A percentile compares a stretch with the other conserved stretches of the same genome.
These are phyloP conservation scores for Thalia dealbata DNA, from an alignment of 176 grass and related monocot species.

Conservation along the genomic window DNA sequence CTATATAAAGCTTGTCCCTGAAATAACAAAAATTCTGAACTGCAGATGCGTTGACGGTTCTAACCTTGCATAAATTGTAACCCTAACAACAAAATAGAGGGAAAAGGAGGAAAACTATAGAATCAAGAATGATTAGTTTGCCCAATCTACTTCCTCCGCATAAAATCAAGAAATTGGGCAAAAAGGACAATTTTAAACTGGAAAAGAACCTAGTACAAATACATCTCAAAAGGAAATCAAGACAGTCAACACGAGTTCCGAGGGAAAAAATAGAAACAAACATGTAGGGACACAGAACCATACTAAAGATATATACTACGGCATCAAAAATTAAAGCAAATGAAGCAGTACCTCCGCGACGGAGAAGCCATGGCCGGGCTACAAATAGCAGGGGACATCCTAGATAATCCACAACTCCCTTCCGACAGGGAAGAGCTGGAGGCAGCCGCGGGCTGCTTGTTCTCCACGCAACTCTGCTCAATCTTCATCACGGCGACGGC, in stretches of 20 bases:
- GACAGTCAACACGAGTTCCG: slow-evolving; percentile 5
- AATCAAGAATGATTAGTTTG: neutral
- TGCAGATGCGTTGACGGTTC: too few relatives aligned
- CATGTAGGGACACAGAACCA: slow-evolving; percentile 24
- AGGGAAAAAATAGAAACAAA: neutral
- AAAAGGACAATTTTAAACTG: neutral
- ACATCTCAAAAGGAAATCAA: neutral
- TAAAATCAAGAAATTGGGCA: neutral
- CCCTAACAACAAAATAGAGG: neutral
- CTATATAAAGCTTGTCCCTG: too few relatives aligned
- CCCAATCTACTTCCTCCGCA: neutral
- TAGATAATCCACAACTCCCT: slow-evolving; percentile 37
- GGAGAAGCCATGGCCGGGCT: slow-evolving; percentile 58
- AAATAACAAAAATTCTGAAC: too few relatives aligned
- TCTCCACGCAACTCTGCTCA: slow-evolving; percentile 76
- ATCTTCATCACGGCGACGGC: neutral
- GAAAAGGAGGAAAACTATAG: neutral
- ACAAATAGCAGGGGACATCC: slow-evolving; percentile 60
- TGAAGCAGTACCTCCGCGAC: slow-evolving; percentile 43
- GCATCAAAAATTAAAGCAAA: slow-evolving; percentile 13
- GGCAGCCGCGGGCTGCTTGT: slow-evolving; percentile 63
- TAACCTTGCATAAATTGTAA: too few relatives aligned
- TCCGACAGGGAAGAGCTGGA: slow-evolving; percentile 79
- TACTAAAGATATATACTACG: neutral
- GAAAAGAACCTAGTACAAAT: neutral